A percentile compares a stretch with the other conserved stretches of the same genome.
phyloP scores from a whole-genome alignment of 495 filamentous ascomycete species.

The Penicillium argentinense region DNA sequence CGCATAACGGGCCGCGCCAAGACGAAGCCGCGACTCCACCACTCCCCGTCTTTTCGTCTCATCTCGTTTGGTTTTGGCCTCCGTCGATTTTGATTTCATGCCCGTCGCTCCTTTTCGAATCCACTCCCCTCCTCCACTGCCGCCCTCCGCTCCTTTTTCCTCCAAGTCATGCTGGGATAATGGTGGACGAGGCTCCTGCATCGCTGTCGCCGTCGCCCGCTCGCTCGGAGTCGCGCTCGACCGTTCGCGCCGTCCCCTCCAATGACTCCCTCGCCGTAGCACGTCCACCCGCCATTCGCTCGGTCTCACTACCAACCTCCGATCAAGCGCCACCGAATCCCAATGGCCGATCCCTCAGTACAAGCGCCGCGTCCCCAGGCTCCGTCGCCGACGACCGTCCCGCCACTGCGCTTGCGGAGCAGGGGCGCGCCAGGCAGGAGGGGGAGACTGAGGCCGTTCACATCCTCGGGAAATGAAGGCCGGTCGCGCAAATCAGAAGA shows the following conservation, averaged over 20 bases:
- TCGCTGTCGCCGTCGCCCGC: constrained; percentile 31
- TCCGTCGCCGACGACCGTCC: constrained; percentile 16
- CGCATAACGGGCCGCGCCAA: constrained; percentile 17
- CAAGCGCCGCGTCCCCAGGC: constrained; percentile 28
- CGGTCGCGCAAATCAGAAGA: constrained; percentile 17
- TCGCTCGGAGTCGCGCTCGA: constrained; percentile 30
- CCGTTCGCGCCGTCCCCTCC: constrained; percentile 26
- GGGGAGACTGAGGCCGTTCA: constrained; percentile 13
- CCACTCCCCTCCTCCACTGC: constrained; percentile 2
- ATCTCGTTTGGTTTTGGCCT: too few relatives aligned
- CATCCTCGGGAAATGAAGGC: constrained; percentile 9
- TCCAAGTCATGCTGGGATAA: constrained; percentile 45
- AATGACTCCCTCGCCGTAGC: constrained; percentile 29
- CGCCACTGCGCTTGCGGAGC: constrained; percentile 14
- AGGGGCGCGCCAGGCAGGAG: constrained; percentile 10
- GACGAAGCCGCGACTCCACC: constrained; percentile 21
- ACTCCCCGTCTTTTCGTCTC: constrained; percentile 9
- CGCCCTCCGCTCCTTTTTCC: constrained; percentile 4
- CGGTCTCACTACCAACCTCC: constrained; percentile 31
- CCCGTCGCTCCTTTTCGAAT: constrained; percentile 16
- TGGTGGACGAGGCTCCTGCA: constrained; percentile 36
- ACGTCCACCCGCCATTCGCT: constrained; percentile 26
- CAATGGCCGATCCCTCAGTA: constrained; percentile 29
- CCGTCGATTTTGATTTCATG: constrained; percentile 23
- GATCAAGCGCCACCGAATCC: constrained; percentile 22